Conservation (phyloP, 2,329 filamentous ascomycete genomes). For the Ilyonectria robusta region DNA sequence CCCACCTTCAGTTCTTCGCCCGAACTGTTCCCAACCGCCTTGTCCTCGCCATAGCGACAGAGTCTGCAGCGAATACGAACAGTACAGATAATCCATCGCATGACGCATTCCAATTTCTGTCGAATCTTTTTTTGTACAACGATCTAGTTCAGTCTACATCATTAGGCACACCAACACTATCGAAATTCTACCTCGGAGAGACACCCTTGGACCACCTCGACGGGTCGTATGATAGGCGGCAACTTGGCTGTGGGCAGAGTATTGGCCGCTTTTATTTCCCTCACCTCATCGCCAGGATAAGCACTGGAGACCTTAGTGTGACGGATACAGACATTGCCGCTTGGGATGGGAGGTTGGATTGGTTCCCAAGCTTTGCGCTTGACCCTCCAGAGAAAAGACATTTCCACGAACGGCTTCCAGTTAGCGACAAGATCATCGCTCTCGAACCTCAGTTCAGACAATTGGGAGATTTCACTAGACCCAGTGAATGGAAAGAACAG, state of each 20-base stretch:
- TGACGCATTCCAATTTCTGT: conserved; percentile 33
- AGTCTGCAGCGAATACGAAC: not conserved
- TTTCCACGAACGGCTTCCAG: too few species aligned
- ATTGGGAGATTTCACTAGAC: too few species aligned
- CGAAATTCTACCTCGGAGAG: conserved; percentile 29
- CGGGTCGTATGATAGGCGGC: not conserved
- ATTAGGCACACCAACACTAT: conserved; percentile 25
- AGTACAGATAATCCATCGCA: not conserved
- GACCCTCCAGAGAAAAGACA: not conserved
- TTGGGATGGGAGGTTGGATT: conserved; percentile 36
- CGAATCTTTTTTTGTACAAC: conserved; percentile 37
- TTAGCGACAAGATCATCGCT: too few species aligned
- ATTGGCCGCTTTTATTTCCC: conserved; percentile 30
- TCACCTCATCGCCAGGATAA: conserved; percentile 32
- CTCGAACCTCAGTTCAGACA: too few species aligned
- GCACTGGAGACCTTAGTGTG: not conserved
- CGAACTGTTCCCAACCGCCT: conserved; percentile 16
- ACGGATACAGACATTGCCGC: conserved; percentile 30
- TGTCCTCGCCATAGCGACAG: conserved; percentile 1
- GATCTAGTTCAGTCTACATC: conserved; percentile 39
- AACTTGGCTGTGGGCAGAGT: not conserved
- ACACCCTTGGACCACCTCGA: not conserved
- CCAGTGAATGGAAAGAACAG: too few species aligned
- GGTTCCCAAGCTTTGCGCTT: conserved; percentile 38
- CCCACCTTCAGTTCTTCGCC: conserved; percentile 32